Percentiles rank a stretch among this genome's conserved stretches.
Evolutionary conservation across 1,139 yeast species (phyloP).

Genomic region (Taphrina deformans): DNA sequence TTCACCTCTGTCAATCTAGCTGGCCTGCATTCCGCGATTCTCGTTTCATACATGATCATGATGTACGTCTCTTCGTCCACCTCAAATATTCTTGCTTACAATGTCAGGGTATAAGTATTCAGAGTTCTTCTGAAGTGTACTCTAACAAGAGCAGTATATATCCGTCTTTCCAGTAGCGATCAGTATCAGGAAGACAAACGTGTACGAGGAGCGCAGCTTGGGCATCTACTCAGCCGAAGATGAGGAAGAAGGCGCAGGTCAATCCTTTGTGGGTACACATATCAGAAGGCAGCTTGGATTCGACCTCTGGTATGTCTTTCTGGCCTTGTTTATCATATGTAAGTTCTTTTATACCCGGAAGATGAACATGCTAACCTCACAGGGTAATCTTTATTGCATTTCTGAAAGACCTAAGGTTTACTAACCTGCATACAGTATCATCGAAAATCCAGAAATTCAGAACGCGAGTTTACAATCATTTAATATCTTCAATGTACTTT

Average conservation of each 20-base stretch:
- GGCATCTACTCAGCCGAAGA: slow-evolving; percentile 66
- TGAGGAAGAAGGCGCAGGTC: not conserved
- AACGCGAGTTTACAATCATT: slow-evolving; percentile 50
- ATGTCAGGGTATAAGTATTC: not conserved
- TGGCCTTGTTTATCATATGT: slow-evolving; percentile 73
- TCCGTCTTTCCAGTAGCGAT: slow-evolving; percentile 95
- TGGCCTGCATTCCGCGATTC: slow-evolving; percentile 80
- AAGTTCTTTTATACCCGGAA: no score
- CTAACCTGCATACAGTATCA: slow-evolving; percentile 42
- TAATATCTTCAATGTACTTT: slow-evolving; percentile 68
- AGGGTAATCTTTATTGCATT: no score
- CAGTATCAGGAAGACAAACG: slow-evolving; percentile 93
- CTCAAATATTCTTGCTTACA: not conserved
- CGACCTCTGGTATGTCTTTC: slow-evolving; percentile 89
- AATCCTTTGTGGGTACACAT: slow-evolving; percentile 78
- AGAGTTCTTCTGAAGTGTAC: not conserved
- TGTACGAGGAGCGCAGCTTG: slow-evolving; percentile 91
- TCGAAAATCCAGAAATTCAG: slow-evolving; percentile 22
- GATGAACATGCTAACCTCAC: no score
- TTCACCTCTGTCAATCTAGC: slow-evolving; percentile 70
- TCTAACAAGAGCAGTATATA: slow-evolving; percentile 54
- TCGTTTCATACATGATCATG: slow-evolving; percentile 91
- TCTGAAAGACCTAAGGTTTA: no score
- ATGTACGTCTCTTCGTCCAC: slow-evolving; percentile 52
- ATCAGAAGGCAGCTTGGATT: slow-evolving; percentile 87